These are phyloP conservation scores for Salix purpurea DNA, from an alignment of 345 rosid species.

Conservation along the genomic window DNA sequence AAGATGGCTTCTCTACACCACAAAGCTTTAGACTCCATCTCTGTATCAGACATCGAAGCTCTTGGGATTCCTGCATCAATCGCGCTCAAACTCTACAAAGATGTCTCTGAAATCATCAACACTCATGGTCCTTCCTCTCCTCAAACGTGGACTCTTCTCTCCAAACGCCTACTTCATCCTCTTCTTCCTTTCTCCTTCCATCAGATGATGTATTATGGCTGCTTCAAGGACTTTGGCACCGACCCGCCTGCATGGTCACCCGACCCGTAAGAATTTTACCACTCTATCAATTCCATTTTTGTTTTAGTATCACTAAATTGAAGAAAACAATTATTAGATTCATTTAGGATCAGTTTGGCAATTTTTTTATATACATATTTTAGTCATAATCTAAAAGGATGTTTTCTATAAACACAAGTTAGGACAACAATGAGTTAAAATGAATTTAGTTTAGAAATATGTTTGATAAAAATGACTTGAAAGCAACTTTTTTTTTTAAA, in stretches of 20 bases:
- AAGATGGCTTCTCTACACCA: constrained; percentile 28
- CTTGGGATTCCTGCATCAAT: constrained; percentile 42
- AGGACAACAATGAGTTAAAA: too few relatives aligned
- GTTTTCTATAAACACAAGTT: too few relatives aligned
- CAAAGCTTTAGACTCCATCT: constrained; percentile 47
- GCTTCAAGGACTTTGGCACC: constrained; percentile 73
- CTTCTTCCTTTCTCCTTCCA: constrained; percentile 80
- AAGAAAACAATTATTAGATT: too few relatives aligned
- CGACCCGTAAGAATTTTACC: constrained; percentile 44
- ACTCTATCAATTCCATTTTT: too few relatives aligned
- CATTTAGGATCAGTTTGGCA: too few relatives aligned
- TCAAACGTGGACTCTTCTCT: constrained; percentile 55
- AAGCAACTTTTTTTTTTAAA: too few relatives aligned
- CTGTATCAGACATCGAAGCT: constrained; percentile 53
- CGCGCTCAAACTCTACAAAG: constrained; percentile 38
- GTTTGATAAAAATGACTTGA: too few relatives aligned
- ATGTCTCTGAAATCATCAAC: constrained; percentile 38
- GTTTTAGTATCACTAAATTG: too few relatives aligned
- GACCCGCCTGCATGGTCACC: constrained; percentile 95
- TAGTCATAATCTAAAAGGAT: too few relatives aligned
- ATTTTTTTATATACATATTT: too few relatives aligned
- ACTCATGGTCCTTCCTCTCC: constrained; percentile 39
- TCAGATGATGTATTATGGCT: constrained; percentile 78
- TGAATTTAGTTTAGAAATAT: too few relatives aligned
- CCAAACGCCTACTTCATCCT: constrained; percentile 52